A percentile compares a stretch with the other conserved stretches of the same genome.
These are phyloP conservation scores for Eucalyptus leucophloia DNA, from an alignment of 345 rosid genomes.

Conservation along the genomic window DNA sequence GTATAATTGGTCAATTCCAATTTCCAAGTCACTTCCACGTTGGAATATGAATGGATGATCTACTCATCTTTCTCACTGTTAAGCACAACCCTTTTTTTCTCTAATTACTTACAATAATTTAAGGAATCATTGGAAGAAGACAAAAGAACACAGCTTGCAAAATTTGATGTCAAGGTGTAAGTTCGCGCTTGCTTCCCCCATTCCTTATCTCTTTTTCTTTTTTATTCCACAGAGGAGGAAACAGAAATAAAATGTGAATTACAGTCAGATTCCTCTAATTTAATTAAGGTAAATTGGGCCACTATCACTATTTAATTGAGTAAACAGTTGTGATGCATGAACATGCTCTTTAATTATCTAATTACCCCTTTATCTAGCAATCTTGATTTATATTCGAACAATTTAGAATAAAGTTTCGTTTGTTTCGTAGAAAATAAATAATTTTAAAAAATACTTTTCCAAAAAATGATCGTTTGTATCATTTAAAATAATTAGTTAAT, in stretches of 20 bases:
- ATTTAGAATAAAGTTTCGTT: fast-evolving
- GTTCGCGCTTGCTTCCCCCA: background rate
- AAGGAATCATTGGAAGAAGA: background rate
- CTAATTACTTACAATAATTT: background rate
- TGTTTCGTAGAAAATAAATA: fast-evolving
- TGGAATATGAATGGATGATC: background rate
- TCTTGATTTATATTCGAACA: background rate
- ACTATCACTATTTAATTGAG: background rate
- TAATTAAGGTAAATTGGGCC: background rate
- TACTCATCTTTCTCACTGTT: background rate
- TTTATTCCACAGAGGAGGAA: background rate
- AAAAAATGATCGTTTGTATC: fast-evolving
- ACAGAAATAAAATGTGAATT: background rate
- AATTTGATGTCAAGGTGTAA: background rate
- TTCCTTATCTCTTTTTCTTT: background rate
- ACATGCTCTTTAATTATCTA: background rate
- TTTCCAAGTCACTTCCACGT: background rate
- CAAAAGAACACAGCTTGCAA: background rate
- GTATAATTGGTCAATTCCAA: background rate
- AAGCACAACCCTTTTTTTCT: background rate
- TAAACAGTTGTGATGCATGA: background rate
- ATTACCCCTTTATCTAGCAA: background rate
- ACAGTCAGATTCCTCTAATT: background rate
- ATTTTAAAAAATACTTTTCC: background rate
- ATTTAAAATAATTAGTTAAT: background rate